Evolutionary conservation across 345 rosid species (phyloP).

Genomic region (Populus ilicifolia): DNA sequence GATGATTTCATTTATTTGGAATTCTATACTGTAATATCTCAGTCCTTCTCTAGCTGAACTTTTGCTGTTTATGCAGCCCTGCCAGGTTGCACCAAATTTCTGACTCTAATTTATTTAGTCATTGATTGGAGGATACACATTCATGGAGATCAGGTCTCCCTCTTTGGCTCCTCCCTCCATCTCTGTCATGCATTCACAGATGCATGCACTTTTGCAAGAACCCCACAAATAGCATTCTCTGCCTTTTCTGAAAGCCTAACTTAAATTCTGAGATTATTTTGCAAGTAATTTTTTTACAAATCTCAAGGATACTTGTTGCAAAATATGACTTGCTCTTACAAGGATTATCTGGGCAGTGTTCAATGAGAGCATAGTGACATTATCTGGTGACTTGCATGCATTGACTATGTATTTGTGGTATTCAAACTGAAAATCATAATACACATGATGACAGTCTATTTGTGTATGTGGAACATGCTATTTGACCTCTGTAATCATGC

Average conservation of each 20-base stretch:
- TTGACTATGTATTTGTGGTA: not conserved
- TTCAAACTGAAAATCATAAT: not conserved
- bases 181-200: not conserved
- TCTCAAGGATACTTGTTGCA: not conserved
- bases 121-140: not conserved
- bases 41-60: not conserved
- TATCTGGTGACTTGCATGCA: not conserved
- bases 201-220: not conserved
- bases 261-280: not conserved
- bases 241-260: not conserved
- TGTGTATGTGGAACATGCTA: not conserved
- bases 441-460: not conserved
- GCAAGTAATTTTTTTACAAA: not conserved
- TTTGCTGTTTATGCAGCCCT: not conserved
- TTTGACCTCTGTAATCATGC: slow-evolving; percentile 24
- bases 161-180: not conserved
- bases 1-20: not conserved
- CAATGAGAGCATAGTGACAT: not conserved
- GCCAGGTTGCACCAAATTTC: not conserved
- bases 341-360: not conserved
- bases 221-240: not conserved
- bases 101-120: not conserved
- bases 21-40: not conserved
- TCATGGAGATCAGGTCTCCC: not conserved
- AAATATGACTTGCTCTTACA: not conserved